Base-by-base conservation (phyloP, 306 rosid species). In the Leucaena leucocephala region DNA sequence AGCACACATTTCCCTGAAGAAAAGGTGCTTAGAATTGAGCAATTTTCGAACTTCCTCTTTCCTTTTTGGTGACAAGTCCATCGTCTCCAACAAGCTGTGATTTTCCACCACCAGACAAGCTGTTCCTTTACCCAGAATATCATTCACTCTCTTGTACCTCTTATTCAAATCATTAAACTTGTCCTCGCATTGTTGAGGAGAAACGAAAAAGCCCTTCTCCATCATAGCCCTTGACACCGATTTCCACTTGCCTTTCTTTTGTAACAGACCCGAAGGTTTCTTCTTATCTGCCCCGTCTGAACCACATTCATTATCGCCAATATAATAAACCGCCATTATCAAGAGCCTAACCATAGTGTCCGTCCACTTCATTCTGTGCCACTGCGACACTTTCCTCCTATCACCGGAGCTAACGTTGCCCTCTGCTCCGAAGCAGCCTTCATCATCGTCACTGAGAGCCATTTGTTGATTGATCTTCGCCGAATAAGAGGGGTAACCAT, bases 341-440 rank as follows among this genome's bases (percentile, higher is more conserved):
- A 95, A 78, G 33, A 93, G 90, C 89, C 84, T 84, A 0, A 95
- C 96, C 99, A 95, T 95, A 21, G 85, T 80, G 33, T 93, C 94
- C 1, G 97, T 95, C 99, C 99, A 95, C 84, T 93, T 95, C 99
- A 95, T 95, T 85, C 99, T 91, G 70, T 95, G 99, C 98, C 98
- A 95, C 16, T 93, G 97, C 9, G 97, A 90, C 2, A 82, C 14
- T 17, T 39, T 93, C 86, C 87, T 91, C 81, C 86, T 95, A 34
- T 92, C 96, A 0, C 86, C 87, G 5, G 82, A 64, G 42, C 48
- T 80, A 36, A 68, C 17, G 40, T 61, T 61, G 39, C 88, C 93
- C 8, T 88, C 97, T 64, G 80, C 88, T 0, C 84, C 84, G 7
- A 88, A 81, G 4, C 85, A 87, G 0, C 85, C 85, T 5, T 95